Percentiles rank a stretch among this genome's conserved stretches.
These are phyloP conservation scores for Aureobasidium subglaciale DNA, from an alignment of 2,329 filamentous ascomycete genomes.

Conservation along the genomic window DNA sequence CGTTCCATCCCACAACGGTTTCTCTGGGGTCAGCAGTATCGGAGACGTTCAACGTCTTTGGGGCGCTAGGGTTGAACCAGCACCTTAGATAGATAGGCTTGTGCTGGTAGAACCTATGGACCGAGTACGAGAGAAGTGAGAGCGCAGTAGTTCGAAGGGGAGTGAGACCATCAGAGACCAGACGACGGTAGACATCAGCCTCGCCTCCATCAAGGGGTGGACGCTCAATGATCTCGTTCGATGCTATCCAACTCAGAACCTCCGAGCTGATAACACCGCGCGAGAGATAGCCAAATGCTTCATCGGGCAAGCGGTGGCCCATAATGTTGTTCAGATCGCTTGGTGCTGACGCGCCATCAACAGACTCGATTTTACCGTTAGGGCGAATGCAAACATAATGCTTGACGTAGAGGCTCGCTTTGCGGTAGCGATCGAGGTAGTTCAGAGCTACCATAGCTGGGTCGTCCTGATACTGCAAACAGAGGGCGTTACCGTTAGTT, in stretches of 20 bases:
- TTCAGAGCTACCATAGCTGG: constrained; percentile 61
- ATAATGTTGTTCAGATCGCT: constrained; percentile 83
- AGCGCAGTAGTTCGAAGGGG: constrained; percentile 70
- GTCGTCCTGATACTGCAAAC: constrained; percentile 68
- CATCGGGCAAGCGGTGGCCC: constrained; percentile 80
- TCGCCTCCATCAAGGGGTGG: constrained; percentile 81
- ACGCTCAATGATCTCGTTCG: constrained; percentile 67
- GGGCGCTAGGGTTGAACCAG: constrained; percentile 73
- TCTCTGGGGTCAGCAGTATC: constrained; percentile 43
- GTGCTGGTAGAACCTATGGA: constrained; percentile 77
- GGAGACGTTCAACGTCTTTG: constrained; percentile 36
- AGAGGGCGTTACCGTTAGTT: constrained; percentile 65
- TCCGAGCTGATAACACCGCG: constrained; percentile 72
- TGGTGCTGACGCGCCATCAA: constrained; percentile 67
- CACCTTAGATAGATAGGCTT: constrained; percentile 70
- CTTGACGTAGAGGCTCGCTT: constrained; percentile 74
- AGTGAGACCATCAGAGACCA: constrained; percentile 68
- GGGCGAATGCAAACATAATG: constrained; percentile 78
- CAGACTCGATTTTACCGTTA: constrained; percentile 68
- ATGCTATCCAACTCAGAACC: constrained; percentile 74
- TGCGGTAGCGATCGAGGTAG: constrained; percentile 81
- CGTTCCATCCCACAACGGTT: constrained; percentile 61
- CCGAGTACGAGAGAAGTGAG: constrained; percentile 66
- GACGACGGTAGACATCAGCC: constrained; percentile 70
- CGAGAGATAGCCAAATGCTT: constrained; percentile 85